Percentiles rank a stretch among this genome's conserved stretches.
Evolutionary conservation across 202 grass and related monocot species (phyloP).

Genomic region (Schoenoplectus tabernaemontani): DNA sequence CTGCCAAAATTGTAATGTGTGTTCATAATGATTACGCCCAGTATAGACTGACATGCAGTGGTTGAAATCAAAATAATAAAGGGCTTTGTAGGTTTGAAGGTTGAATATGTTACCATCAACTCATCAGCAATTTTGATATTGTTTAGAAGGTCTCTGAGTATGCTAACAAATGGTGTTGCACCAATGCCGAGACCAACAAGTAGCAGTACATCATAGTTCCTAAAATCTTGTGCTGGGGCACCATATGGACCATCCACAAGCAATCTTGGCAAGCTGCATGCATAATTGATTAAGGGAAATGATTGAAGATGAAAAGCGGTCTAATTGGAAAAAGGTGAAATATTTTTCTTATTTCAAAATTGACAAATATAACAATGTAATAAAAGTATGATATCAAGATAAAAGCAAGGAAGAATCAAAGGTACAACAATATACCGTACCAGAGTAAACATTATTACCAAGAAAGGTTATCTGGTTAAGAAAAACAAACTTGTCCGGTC

Average conservation of each 20-base stretch:
- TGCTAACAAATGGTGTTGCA: conserved; percentile 96
- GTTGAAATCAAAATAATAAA: neutral
- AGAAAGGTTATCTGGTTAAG: neutral
- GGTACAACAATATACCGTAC: neutral
- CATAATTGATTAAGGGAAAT: neutral
- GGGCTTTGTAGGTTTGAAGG: neutral
- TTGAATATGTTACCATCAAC: conserved; percentile 51
- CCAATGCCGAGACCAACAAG: conserved; percentile 94
- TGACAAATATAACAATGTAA: neutral
- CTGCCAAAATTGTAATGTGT: neutral
- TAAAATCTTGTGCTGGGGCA: conserved; percentile 90
- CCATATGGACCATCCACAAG: conserved; percentile 95
- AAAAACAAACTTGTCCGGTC: neutral
- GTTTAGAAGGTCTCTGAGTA: conserved; percentile 88
- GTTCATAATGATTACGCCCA: neutral
- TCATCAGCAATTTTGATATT: conserved; percentile 98
- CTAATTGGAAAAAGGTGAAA: neutral
- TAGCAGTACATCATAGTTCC: conserved; percentile 93
- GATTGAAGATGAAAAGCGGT: neutral
- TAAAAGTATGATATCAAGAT: neutral
- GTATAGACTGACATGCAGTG: neutral
- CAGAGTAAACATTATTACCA: neutral
- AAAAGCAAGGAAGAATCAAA: neutral
- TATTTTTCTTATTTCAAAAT: neutral
- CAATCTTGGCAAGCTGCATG: conserved; percentile 72